phyloP scores from a whole-genome alignment of 129 eudicot species.

The sunflower (Helianthus annuus) region HanXRQr2.0-SUNRISE NC_035444.2:19201953-19202452 shows the following conservation, averaged over 20 bases:
- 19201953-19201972: too few species aligned
- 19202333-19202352: not conserved
- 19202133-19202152: constrained; percentile 7
- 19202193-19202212: constrained; percentile 88
- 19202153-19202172: constrained; percentile 17
- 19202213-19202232: constrained; percentile 74
- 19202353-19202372: not conserved
- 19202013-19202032: too few species aligned
- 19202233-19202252: constrained; percentile 90
- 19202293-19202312: too few species aligned
- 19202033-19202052: too few species aligned
- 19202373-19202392: not conserved
- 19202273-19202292: too few species aligned
- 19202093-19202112: not conserved
- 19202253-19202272: constrained; percentile 37
- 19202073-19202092: not conserved
- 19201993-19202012: too few species aligned
- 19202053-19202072: too few species aligned
- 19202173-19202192: constrained; percentile 37
- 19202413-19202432: too few species aligned
- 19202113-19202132: constrained; percentile 10
- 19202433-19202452: too few species aligned
- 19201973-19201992: too few species aligned
- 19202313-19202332: not conserved
- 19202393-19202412: not conserved